phyloP scores from a whole-genome alignment of 2,329 filamentous ascomycete species.

The Ophiostoma quercus region DNA sequence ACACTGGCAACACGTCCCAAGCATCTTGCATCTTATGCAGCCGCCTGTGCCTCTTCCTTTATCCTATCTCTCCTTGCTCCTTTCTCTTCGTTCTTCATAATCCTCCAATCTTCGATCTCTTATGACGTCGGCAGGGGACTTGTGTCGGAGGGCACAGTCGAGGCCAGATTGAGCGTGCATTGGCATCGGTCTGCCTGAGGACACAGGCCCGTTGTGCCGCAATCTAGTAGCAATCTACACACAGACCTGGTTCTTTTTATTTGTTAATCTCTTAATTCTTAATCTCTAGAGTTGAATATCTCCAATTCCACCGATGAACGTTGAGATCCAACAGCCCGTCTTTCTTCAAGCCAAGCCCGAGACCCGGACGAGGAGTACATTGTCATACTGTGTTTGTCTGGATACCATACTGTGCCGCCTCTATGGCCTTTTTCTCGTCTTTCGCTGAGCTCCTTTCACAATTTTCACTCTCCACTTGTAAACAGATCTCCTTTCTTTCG shows the following conservation, averaged over 20 bases:
- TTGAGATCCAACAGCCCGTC: neutral
- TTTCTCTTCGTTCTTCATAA: too few relatives aligned
- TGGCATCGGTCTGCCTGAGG: neutral
- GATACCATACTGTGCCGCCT: neutral
- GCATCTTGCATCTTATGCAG: neutral
- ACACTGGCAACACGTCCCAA: neutral
- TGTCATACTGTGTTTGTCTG: neutral
- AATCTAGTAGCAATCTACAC: neutral
- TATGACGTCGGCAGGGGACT: too few relatives aligned
- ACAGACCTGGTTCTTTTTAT: too few relatives aligned
- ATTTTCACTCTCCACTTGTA: neutral
- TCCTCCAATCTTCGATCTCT: too few relatives aligned
- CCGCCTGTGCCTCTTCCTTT: neutral
- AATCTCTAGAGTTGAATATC: too few relatives aligned
- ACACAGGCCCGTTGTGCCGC: neutral
- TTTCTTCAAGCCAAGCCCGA: neutral
- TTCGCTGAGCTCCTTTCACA: neutral
- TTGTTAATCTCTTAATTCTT: too few relatives aligned
- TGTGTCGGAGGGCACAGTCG: neutral
- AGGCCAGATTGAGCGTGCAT: too few relatives aligned
- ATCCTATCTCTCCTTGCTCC: neutral
- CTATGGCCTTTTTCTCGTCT: neutral
- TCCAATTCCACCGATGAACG: too few relatives aligned
- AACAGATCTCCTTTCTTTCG: neutral
- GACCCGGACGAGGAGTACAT: neutral